Conservation (phyloP, 2,329 filamentous ascomycete genomes). For the Lecanosticta acicola region DNA sequence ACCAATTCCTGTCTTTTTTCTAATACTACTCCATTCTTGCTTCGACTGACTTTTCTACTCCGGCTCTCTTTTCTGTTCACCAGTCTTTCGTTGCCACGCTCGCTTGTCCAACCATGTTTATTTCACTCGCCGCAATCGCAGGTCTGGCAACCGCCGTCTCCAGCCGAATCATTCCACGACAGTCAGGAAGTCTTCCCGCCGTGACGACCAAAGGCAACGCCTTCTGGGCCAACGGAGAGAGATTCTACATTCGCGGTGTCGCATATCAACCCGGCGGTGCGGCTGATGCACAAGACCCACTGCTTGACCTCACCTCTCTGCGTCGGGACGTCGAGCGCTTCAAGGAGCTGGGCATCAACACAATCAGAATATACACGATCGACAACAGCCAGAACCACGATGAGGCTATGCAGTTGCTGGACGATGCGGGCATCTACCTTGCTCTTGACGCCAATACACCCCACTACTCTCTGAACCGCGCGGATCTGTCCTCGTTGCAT, state of each 20-base stretch:
- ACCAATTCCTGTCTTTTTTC: background rate
- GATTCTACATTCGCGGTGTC: slow-evolving; percentile 57
- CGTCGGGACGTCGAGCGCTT: slow-evolving; percentile 73
- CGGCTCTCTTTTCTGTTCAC: background rate
- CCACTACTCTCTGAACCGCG: slow-evolving; percentile 78
- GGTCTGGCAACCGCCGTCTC: slow-evolving; percentile 13
- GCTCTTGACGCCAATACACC: slow-evolving; percentile 87
- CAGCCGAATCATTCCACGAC: slow-evolving; percentile 15
- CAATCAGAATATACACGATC: slow-evolving; percentile 85
- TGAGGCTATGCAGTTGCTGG: slow-evolving; percentile 73
- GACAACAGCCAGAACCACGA: slow-evolving; percentile 80
- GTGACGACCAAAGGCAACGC: slow-evolving; percentile 24
- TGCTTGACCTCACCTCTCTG: slow-evolving; percentile 65
- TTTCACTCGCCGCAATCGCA: slow-evolving; percentile 13
- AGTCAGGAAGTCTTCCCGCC: slow-evolving; percentile 16
- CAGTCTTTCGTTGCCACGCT: background rate
- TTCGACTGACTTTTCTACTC: background rate
- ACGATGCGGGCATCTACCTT: slow-evolving; percentile 83
- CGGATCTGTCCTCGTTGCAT: slow-evolving; percentile 48
- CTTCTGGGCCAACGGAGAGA: slow-evolving; percentile 56
- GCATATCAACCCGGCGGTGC: slow-evolving; percentile 54
- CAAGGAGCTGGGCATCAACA: slow-evolving; percentile 80
- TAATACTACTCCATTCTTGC: background rate
- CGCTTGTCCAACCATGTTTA: slow-evolving; percentile 15
- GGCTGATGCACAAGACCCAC: slow-evolving; percentile 62